These are phyloP conservation scores for Echria macrotheca DNA, from an alignment of 495 filamentous ascomycete species.

Conservation along the genomic window DNA sequence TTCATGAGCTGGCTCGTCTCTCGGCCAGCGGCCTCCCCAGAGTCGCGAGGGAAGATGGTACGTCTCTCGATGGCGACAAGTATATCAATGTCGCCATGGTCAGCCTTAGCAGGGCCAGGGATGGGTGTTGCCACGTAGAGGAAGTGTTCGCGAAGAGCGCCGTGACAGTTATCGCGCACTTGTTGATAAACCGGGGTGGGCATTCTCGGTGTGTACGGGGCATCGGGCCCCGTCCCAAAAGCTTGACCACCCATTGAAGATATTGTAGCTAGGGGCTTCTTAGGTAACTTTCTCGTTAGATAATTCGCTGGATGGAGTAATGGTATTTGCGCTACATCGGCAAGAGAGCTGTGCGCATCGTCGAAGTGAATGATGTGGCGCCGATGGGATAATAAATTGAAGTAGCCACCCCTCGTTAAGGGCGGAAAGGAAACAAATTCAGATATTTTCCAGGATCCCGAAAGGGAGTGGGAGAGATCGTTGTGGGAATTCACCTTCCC, in stretches of 20 bases:
- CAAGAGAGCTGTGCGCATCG: too few species aligned
- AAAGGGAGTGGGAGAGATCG: too few species aligned
- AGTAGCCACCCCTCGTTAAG: too few species aligned
- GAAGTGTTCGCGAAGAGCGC: conserved; percentile 42
- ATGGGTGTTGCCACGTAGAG: conserved; percentile 43
- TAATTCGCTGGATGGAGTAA: too few species aligned
- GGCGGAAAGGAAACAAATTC: too few species aligned
- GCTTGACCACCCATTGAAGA: conserved; percentile 53
- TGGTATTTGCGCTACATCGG: too few species aligned
- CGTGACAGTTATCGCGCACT: conserved; percentile 34
- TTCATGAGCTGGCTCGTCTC: conserved; percentile 10
- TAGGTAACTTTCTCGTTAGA: too few species aligned
- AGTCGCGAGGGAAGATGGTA: conserved; percentile 15
- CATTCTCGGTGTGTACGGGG: conserved; percentile 55
- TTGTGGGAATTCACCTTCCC: too few species aligned
- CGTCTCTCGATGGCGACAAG: conserved; percentile 41
- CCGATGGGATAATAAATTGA: too few species aligned
- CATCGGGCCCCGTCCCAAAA: conserved; percentile 39
- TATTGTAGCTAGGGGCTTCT: too few species aligned
- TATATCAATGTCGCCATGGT: conserved; percentile 58
- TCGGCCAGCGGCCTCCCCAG: background rate
- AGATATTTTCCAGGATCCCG: too few species aligned
- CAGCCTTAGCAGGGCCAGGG: conserved; percentile 50
- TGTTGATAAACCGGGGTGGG: conserved; percentile 41
- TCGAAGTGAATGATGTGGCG: too few species aligned